Conservation (phyloP, 768 basidiomycete genomes). For the Astraeus odoratus region DNA sequence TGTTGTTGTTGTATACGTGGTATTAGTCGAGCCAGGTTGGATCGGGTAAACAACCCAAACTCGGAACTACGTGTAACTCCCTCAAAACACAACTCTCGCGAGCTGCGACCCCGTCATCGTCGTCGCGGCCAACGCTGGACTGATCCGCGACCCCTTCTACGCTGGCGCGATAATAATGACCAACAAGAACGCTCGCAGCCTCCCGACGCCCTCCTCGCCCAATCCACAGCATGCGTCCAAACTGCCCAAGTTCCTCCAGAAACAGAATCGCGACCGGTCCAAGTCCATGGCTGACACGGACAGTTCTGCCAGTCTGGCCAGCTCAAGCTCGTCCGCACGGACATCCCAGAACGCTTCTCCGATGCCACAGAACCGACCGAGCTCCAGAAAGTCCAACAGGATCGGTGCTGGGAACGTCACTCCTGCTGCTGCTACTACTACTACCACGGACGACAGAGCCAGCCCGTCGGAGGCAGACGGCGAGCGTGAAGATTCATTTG, state of each 20-base stretch:
- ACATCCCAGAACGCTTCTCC: constrained; percentile 25
- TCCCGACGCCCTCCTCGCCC: constrained; percentile 37
- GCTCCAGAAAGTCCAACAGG: constrained; percentile 27
- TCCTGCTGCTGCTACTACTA: no score
- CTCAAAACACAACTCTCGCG: constrained; percentile 10
- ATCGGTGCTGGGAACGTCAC: no score
- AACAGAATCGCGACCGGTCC: constrained; percentile 53
- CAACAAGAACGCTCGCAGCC: constrained; percentile 37
- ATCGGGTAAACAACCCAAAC: constrained; percentile 21
- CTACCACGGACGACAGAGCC: constrained; percentile 17
- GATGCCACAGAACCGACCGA: constrained; percentile 17
- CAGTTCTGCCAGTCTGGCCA: constrained; percentile 31
- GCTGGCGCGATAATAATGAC: constrained; percentile 37
- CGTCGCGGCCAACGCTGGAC: constrained; percentile 13
- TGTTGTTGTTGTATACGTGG: neutral
- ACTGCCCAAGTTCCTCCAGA: constrained; percentile 64
- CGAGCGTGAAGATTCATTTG: constrained; percentile 28
- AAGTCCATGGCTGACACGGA: constrained; percentile 42
- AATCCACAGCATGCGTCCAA: constrained; percentile 41
- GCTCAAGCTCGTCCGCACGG: constrained; percentile 34
- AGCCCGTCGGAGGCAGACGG: constrained; percentile 19
- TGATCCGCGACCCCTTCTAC: constrained; percentile 1
- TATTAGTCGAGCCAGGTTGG: neutral
- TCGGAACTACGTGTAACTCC: constrained; percentile 5
- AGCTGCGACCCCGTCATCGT: constrained; percentile 10